phyloP scores from a whole-genome alignment of 1,139 yeast species.

The Lodderomyces pseudojiufengensis region DNA sequence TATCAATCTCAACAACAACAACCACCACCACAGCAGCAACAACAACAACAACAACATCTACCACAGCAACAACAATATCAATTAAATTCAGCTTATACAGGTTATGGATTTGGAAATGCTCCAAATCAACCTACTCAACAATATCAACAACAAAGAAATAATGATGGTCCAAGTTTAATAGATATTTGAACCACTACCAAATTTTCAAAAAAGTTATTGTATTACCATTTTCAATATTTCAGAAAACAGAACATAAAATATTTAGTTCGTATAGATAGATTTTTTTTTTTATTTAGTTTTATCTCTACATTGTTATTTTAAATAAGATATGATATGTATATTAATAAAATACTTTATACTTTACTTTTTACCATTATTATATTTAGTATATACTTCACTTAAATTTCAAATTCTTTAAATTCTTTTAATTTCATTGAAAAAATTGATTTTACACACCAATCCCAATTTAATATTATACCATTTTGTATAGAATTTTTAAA shows the following conservation, averaged over 20 bases:
- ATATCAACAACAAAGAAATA: slow-evolving; percentile 30
- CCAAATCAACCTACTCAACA: slow-evolving; percentile 28
- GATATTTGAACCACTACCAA: slow-evolving; percentile 35
- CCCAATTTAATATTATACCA: slow-evolving; percentile 54
- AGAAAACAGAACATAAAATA: background rate
- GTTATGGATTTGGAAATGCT: slow-evolving; percentile 90
- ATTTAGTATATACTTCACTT: slow-evolving; percentile 5
- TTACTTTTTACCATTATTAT: no score
- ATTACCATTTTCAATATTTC: no score
- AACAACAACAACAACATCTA: slow-evolving; percentile 14
- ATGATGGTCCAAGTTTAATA: slow-evolving; percentile 47
- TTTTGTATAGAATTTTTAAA: slow-evolving; percentile 27
- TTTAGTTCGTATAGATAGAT: background rate
- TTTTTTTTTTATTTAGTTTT: slow-evolving; percentile 1
- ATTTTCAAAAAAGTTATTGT: no score
- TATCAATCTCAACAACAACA: slow-evolving; percentile 46
- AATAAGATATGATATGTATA: slow-evolving; percentile 1
- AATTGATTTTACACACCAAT: slow-evolving; percentile 61
- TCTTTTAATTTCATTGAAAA: slow-evolving; percentile 43
- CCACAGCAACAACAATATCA: slow-evolving; percentile 15
- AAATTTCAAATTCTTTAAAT: slow-evolving; percentile 22
- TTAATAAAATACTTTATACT: background rate
- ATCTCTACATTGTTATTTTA: slow-evolving; percentile 1
- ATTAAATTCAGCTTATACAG: slow-evolving; percentile 57
- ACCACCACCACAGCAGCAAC: slow-evolving; percentile 17